Evolutionary conservation across 129 eudicot genomes (phyloP).

Genomic region (Flaveria brownii): DNA sequence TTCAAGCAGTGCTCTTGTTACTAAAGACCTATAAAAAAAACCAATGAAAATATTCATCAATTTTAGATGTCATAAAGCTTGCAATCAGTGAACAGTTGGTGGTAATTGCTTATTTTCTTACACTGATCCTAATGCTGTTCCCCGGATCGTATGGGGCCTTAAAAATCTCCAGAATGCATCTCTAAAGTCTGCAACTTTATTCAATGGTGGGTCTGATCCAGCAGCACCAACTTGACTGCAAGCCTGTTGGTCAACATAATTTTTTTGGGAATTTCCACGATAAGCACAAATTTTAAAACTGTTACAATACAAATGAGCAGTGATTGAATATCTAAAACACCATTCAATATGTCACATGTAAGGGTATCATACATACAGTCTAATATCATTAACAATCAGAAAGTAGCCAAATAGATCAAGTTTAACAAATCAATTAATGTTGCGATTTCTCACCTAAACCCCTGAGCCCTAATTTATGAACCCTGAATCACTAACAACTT

Average conservation of each 20-base stretch:
- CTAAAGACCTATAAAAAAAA: constrained; percentile 67
- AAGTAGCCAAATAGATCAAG: constrained; percentile 5
- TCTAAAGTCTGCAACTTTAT: constrained; percentile 62
- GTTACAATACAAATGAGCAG: neutral
- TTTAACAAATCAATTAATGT: neutral
- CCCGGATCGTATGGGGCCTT: constrained; percentile 98
- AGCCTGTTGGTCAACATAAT: constrained; percentile 57
- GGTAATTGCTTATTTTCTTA: constrained; percentile 34
- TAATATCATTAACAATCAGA: neutral
- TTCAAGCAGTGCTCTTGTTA: constrained; percentile 85
- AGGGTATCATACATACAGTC: neutral
- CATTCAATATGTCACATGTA: neutral
- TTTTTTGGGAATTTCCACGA: neutral
- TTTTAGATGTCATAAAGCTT: constrained; percentile 18
- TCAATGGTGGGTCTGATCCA: constrained; percentile 58
- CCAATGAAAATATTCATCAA: neutral
- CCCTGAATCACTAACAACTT: neutral
- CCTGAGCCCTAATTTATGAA: neutral
- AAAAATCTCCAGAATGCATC: constrained; percentile 96
- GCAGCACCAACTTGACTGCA: constrained; percentile 85
- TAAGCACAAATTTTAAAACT: neutral
- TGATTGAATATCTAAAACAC: neutral
- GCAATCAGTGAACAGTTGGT: neutral
- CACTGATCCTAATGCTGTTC: constrained; percentile 93
- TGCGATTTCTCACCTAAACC: too few species aligned